These are phyloP conservation scores for Auxenochlorella pyrenoidosa DNA, from an alignment of 139 green algal species.

Conservation along the genomic window DNA sequence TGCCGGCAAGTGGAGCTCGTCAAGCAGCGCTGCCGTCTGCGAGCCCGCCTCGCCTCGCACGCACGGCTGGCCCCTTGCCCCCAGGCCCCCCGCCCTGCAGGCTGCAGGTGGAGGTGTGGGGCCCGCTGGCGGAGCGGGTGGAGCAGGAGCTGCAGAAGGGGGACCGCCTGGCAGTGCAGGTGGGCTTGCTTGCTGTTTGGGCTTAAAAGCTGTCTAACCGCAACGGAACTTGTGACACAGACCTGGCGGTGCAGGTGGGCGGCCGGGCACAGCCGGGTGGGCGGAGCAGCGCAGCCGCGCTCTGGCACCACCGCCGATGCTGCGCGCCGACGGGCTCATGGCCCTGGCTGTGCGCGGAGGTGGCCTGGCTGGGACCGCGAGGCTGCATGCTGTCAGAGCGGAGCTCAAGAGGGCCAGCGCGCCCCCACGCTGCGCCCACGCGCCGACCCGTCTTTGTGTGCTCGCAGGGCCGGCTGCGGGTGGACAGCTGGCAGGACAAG, in stretches of 20 bases:
- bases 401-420: not conserved
- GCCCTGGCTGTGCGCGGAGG: not conserved
- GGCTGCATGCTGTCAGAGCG: not conserved
- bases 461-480: constrained; percentile 39
- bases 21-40: too few species aligned
- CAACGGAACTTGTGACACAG: too few species aligned
- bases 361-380: not conserved
- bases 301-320: too few species aligned
- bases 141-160: constrained; percentile 39
- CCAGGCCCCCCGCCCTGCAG: constrained; percentile 1
- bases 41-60: too few species aligned
- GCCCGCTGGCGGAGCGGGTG: constrained; percentile 35
- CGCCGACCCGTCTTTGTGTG: too few species aligned
- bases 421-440: not conserved
- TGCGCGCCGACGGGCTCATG: too few species aligned
- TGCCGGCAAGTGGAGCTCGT: too few species aligned
- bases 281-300: too few species aligned
- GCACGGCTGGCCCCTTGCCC: too few species aligned
- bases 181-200: not conserved
- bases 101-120: constrained; percentile 50
- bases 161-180: constrained; percentile 13
- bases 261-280: too few species aligned
- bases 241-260: too few species aligned
- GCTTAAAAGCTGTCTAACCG: too few species aligned
- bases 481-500: constrained; percentile 39